A percentile compares a stretch with the other conserved stretches of the same genome.
Evolutionary conservation across 768 basidiomycete genomes (phyloP).

Genomic region (Macrocybe gigantea): DNA sequence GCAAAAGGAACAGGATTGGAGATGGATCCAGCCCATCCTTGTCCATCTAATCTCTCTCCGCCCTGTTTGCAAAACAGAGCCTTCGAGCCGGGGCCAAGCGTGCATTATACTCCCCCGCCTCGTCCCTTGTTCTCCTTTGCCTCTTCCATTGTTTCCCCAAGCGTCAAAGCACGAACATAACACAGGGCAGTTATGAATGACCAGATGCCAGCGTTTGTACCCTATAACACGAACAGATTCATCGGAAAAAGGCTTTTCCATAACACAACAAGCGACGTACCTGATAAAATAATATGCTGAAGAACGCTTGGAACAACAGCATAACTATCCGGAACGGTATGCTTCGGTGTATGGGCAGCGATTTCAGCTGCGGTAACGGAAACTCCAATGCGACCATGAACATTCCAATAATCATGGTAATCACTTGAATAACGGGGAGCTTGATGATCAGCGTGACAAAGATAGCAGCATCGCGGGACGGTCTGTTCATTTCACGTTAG

Average conservation of each 20-base stretch:
- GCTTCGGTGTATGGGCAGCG: conserved; percentile 58
- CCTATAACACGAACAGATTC: conserved; percentile 36
- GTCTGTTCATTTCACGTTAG: conserved; percentile 30
- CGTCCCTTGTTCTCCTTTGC: conserved; percentile 59
- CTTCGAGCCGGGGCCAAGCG: no score
- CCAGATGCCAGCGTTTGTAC: conserved; percentile 79
- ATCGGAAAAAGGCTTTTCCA: conserved; percentile 1
- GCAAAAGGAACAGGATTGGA: conserved; percentile 13
- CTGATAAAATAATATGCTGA: conserved; percentile 73
- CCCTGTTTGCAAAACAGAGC: conserved; percentile 1
- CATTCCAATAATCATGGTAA: conserved; percentile 57
- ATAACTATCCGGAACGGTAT: conserved; percentile 56
- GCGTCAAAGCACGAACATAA: conserved; percentile 59
- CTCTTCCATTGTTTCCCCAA: conserved; percentile 66
- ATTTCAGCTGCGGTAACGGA: conserved; percentile 56
- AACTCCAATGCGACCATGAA: conserved; percentile 64
- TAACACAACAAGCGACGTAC: conserved; percentile 28
- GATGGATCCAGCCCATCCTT: conserved; percentile 21
- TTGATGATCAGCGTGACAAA: conserved; percentile 78
- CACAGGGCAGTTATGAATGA: conserved; percentile 66
- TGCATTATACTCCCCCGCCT: conserved; percentile 45
- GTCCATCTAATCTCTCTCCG: conserved; percentile 9
- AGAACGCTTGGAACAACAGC: conserved; percentile 56
- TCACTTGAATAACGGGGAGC: conserved; percentile 65
- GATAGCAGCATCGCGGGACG: conserved; percentile 49